Evolutionary conservation across 345 rosid genomes (phyloP).

Genomic region (Rhodamnia argentea): DNA sequence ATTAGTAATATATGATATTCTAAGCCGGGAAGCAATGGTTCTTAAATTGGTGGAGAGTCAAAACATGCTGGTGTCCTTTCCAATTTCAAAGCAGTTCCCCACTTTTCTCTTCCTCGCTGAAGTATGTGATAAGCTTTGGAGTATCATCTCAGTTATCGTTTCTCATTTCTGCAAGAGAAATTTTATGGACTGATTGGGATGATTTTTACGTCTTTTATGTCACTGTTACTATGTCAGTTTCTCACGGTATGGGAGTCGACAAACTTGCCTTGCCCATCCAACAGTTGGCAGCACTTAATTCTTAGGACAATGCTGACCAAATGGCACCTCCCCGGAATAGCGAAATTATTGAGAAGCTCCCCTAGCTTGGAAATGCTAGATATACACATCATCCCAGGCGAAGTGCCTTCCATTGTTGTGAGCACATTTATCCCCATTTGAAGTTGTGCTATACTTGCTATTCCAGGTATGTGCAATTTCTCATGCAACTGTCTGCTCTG

Average conservation of each 20-base stretch:
- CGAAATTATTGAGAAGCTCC: conserved; percentile 2
- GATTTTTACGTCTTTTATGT: not conserved
- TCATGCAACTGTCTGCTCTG: not conserved
- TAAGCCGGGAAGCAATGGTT: not conserved
- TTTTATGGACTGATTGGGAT: not conserved
- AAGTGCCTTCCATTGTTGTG: not conserved
- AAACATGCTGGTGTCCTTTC: not conserved
- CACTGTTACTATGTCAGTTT: not conserved
- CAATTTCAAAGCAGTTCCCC: not conserved
- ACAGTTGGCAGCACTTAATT: not conserved
- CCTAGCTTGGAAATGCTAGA: conserved; percentile 1
- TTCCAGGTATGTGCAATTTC: not conserved
- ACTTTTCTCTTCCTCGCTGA: not conserved
- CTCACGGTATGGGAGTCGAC: not conserved
- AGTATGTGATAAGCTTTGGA: not conserved
- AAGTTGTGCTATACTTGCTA: too few species aligned
- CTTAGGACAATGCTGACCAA: conserved; percentile 1
- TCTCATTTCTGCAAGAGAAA: not conserved
- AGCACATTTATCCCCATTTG: not conserved
- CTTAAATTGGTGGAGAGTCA: not conserved
- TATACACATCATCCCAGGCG: not conserved
- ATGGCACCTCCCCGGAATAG: conserved; percentile 9
- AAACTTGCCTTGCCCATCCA: not conserved
- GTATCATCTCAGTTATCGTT: not conserved
- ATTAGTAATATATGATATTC: not conserved